Base-by-base conservation (phyloP, 495 filamentous ascomycete species). In the Lophiostoma macrostomum region DNA sequence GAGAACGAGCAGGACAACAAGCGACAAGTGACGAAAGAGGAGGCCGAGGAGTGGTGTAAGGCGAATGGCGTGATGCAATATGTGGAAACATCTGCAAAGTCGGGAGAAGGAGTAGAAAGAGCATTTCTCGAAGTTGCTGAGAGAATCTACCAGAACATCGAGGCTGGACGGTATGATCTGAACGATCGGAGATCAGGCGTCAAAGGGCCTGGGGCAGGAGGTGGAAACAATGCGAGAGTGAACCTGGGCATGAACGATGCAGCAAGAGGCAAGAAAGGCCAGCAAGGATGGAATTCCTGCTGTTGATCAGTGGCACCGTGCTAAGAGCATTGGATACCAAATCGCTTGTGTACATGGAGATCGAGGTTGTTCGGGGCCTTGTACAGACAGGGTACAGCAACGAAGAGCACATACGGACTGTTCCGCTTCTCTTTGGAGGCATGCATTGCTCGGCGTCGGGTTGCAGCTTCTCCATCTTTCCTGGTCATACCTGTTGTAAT, bases 71-170 rank as follows among this genome's bases (percentile, higher is more conserved):
- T 96, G 14, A 78, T 95, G 52, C 80, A 85, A 58, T 96, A 95
- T 67, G 87, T 96, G 40, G 93, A 98, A 72, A 98, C 93, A n/a
- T 86, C 80, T 49, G 93, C 93, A 30, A 98, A 96, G 73, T 90
- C 81, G 30, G 93, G 93, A 19, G 88, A 93, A 67, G 87, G 87
- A 18, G 93, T 98, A 28, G 93, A 98, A 69, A 76, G 82, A 51
- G 93, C 93, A 2, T 98, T 98, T 62, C 77, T 94, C 65, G 83
- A 93, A 62, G 90, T 95, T 27, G 91, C 93, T 28, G 87, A 95
- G 73, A 77, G 89, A 59, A 96, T 98, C 56, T 95, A 91, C 72
- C 80, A 88, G 68, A 96, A 96, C 69, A 95, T 98, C 50, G 88
- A 95, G 71, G 83, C 84, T 19, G 93, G 93, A 2, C 87, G 80